Base-by-base conservation (phyloP, 192 early-diverging fungal species). In the Geranomyces variabilis region DNA sequence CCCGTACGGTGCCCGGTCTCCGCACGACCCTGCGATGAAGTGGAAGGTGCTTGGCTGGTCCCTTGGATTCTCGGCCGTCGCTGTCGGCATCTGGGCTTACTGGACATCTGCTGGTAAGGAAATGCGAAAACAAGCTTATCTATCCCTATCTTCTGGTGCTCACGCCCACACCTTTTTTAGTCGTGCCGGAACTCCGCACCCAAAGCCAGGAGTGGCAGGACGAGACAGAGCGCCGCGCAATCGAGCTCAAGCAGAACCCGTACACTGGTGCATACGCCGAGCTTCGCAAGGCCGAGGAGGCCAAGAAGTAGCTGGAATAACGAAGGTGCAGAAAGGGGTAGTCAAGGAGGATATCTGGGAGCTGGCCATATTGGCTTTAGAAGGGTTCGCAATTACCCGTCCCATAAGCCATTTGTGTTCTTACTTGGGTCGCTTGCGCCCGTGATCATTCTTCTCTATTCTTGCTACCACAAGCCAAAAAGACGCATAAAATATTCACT, bases 1-100 rank as follows among this genome's bases (percentile, higher is more conserved):
- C 66, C 81, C 90, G 48, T 93, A 96, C 87, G 93, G 91, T 81
- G 86, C 90, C 56, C 93, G 97, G 67, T 88, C 91, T 68, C 90
- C 89, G 44, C 77, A 62, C 79, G 89, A 83, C 87, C 94, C 72
- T 83, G 87, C 73, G 84, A 88, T 83, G 74, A 78, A 75, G 73
- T 84, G 73, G 90, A 93, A 86, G 48, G 84, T 86, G 36, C 26
- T 57, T 43, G 58, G 60, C 34, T 86, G 80, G 80, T 41, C 69
- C 7, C n/a, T 55, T 6, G 79, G 91, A 31, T 69, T 93, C 76
- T 48, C 83, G 56, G 93, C 87, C 65, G 73, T 92, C 46, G 61
- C 82, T 22, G 85, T 62, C 75, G 86, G 88, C 47, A 34, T 80
- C n/a, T 84, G 75, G 75, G 13, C 26, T 29, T 74, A 67, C 70